Evolutionary conservation across 2,329 filamentous ascomycete species (phyloP).

Genomic region (Penicillium sp.): DNA sequence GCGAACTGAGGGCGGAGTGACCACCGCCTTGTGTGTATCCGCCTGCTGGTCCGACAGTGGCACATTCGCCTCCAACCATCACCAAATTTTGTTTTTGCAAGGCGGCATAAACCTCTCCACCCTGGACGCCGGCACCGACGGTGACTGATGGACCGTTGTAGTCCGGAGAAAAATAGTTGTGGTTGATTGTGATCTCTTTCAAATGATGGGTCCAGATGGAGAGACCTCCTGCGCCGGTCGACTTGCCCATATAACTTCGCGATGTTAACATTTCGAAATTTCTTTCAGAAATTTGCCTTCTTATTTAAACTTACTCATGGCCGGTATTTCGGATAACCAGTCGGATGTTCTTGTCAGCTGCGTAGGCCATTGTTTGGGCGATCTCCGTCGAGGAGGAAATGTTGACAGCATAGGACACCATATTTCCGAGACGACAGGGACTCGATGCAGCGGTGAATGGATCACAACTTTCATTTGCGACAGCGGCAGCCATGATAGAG

Average conservation of each 20-base stretch:
- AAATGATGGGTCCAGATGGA: background rate
- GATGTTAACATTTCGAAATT: background rate
- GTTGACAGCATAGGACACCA: conserved; percentile 38
- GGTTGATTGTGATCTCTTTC: background rate
- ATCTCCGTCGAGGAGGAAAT: conserved; percentile 7
- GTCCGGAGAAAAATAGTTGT: no score
- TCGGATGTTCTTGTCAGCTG: conserved; percentile 3
- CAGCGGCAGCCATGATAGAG: conserved; percentile 42
- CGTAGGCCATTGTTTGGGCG: background rate
- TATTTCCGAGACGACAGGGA: conserved; percentile 27
- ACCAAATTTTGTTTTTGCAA: background rate
- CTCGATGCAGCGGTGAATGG: conserved; percentile 38
- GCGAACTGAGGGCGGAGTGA: conserved; percentile 41
- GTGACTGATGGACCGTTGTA: background rate
- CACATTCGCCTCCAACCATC: background rate
- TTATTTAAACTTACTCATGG: conserved; percentile 8
- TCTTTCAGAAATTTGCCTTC: background rate
- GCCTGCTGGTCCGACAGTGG: conserved; percentile 28
- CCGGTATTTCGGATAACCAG: conserved; percentile 9
- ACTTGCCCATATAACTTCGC: conserved; percentile 20
- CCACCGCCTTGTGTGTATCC: conserved; percentile 48
- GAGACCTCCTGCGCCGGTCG: conserved; percentile 1
- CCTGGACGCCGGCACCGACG: conserved; percentile 31
- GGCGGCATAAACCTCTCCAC: background rate
- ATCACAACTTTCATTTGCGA: conserved; percentile 41